Evolutionary conservation across 164 flowering plant genomes (phyloP), one percentile per base, ranked within the genome.

Genomic region (Kalanchoe fedtschenkoi): DNA sequence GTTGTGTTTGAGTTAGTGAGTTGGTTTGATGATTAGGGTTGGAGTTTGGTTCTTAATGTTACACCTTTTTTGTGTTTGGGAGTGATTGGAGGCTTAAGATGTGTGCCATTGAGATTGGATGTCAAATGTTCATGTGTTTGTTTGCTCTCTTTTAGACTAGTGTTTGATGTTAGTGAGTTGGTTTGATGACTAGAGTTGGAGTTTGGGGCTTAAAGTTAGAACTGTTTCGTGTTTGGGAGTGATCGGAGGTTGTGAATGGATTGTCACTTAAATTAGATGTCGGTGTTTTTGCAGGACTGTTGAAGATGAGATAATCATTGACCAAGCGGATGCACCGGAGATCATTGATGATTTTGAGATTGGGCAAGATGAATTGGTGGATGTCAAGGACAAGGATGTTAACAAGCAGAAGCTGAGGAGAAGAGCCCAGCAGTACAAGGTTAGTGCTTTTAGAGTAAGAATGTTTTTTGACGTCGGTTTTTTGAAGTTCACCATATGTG

Each of bases 321-420:
- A 93, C 73, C 91, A 69, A 65, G 87, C 76, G 64, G 97, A 88
- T 55, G 74, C 83, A 62, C 89, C 93, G 1, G 97, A 90, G 70
- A 74, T 93, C 53, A 42, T 93, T 70, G 99, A 93, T 74, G 99
- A 93, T 71, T 88, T 90, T 78, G 99, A 93, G 70, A 70, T 93
- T 63, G 91, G 86, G 53, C 81, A 87, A 77, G 91, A 84, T 63
- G 99, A 88, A 77, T 82, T 59, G 71, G 83, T 88, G 65, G 95
- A 90, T 66, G 85, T 90, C 24, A 87, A 93, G 70, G 99, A 93
- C 63, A 88, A 88, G 69, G 87, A 78, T 28, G 87, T 80, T 66
- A 90, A 93, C 72, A 85, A 85, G 69, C 88, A 87, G 75, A 93
- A 93, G 71, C 58, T 93, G 75, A 82, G 75, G 62, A 81, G 97